phyloP scores from a whole-genome alignment of 169 alveolate genomes.

The Cryptosporidium sp. region DNA sequence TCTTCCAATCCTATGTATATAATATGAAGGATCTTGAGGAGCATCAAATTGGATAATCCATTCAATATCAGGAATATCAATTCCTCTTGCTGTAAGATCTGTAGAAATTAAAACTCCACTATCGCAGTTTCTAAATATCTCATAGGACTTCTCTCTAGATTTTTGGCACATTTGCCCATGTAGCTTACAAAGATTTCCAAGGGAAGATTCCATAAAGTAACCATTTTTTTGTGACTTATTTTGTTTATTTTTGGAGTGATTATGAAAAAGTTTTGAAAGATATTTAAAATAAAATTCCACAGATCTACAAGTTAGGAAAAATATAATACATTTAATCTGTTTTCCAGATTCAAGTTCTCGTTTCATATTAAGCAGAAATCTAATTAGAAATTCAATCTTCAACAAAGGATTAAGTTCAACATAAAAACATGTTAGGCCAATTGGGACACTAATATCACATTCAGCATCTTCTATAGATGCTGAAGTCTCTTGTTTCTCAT shows the following conservation, averaged over 20 bases:
- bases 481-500: constrained; percentile 2
- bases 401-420: constrained; percentile 20
- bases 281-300: constrained; percentile 79
- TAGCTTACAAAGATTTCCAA: constrained; percentile 80
- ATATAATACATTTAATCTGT: constrained; percentile 77
- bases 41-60: constrained; percentile 96
- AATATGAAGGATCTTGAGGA: constrained; percentile 91
- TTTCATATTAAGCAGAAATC: constrained; percentile 80
- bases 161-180: constrained; percentile 88
- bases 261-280: constrained; percentile 32
- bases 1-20: constrained; percentile 92
- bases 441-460: constrained; percentile 72
- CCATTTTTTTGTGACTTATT: background rate
- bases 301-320: constrained; percentile 82
- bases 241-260: background rate
- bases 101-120: constrained; percentile 90
- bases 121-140: constrained; percentile 79
- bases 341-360: background rate
- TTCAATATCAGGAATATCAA: constrained; percentile 93
- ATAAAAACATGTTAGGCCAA: constrained; percentile 76
- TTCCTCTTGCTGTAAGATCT: constrained; percentile 95
- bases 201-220: constrained; percentile 11
- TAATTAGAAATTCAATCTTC: constrained; percentile 51
- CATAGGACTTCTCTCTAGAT: constrained; percentile 83
- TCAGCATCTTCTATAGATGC: background rate